phyloP scores from a whole-genome alignment of 176 grass and related monocot genomes.

The Dactylis glomerata region DNA sequence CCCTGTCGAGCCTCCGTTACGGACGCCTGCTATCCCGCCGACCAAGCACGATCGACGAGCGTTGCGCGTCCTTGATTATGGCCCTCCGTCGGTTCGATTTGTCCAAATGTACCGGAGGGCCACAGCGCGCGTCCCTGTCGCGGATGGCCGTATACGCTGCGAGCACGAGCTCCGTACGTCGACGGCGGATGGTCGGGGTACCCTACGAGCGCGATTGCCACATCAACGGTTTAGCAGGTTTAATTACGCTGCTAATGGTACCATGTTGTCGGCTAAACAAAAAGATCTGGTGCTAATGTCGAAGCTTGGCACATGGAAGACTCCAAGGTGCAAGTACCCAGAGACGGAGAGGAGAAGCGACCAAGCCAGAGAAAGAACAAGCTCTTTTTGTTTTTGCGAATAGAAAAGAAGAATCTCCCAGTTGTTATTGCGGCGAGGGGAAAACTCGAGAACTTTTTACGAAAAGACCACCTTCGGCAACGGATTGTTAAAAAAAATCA shows the following conservation, averaged over 20 bases:
- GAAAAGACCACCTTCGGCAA: no score
- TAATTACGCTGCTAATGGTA: background rate
- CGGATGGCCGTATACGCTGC: no score
- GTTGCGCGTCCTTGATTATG: background rate
- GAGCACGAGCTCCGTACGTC: background rate
- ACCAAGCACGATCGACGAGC: conserved; percentile 24
- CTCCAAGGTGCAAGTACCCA: conserved; percentile 35
- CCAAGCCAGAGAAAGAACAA: no score
- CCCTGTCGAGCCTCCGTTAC: background rate
- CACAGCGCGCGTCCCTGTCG: no score
- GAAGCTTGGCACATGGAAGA: background rate
- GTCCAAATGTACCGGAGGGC: no score
- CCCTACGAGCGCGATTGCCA: background rate
- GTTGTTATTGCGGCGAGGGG: background rate
- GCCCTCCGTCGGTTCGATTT: background rate
- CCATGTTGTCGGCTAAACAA: background rate
- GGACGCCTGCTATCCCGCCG: background rate
- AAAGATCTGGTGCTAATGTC: no score
- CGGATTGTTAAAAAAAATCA: no score
- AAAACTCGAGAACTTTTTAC: no score
- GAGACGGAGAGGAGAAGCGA: no score
- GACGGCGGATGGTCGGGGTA: no score
- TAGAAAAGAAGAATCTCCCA: background rate
- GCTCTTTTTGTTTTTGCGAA: no score
- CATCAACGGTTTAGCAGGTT: background rate